Evolutionary conservation across 768 basidiomycete species (phyloP), one percentile per base, ranked within the genome.

Genomic region (Hydnomerulius pinastri): DNA sequence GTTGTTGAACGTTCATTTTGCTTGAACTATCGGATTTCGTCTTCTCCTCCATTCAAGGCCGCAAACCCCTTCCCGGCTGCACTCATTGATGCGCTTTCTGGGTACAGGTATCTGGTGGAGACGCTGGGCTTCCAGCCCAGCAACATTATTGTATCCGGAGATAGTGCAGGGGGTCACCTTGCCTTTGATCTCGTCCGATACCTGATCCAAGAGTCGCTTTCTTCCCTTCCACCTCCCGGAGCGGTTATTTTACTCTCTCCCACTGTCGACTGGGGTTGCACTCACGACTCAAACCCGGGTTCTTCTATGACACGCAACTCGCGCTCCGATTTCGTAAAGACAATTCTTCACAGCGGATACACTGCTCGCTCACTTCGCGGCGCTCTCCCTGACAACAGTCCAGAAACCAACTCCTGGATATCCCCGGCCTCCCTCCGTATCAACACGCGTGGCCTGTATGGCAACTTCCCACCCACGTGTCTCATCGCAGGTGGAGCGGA

Each of bases 111-210:
- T 62, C 61, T 77, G 25, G 52, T 68, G 37, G 29, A 39, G 23
- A 50, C 54, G 13, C 54, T 73, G 25, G 56, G 59, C 2, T 69
- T 73, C 54, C 27, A 55, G 21, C 53, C 70, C 10, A n/a, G 39
- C 27, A 60, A 70, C 29, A 65, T 75, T 40, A 63, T 71, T 42
- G 43, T 75, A 36, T 58, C 68, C 21, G 74, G 73, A 20, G 73
- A 76, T 49, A 71, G 70, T 2, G 71, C 73, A 0, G 75, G 73
- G 4, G 74, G 67, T 6, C 68, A 74, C 58, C 61, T 73, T 23
- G 65, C 61, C n/a, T 40, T 63, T 20, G 45, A 56, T 17, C 48
- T 65, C 18, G 40, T 41, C 17, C 57, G 58, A 5, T 65, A 63
- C 49, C 45, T 63, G 20, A 44, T 50, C 32, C 28, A 25, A 24